Base-by-base conservation (phyloP, 2,329 filamentous ascomycete species). In the Fusarium gaditjirri region DNA sequence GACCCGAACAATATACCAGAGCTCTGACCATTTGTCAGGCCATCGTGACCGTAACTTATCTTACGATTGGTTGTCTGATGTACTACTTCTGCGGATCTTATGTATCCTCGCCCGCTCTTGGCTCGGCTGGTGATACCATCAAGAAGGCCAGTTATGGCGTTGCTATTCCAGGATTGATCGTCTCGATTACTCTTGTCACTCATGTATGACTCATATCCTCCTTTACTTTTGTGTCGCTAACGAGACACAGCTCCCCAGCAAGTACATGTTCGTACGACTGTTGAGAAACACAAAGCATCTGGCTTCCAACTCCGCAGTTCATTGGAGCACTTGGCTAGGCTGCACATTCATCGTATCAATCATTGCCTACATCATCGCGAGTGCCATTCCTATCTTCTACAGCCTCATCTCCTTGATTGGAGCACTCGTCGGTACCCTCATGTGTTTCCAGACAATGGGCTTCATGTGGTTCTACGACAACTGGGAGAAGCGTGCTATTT, bases 51-150 rank as follows among this genome's bases (percentile, higher is more conserved):
- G 52, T 79, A 4, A 78, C 79, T 8, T 83, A 83, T n/a, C 54
- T 79, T 10, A 64, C 76, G 2, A 79, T 84, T 3, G 78, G 77
- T 6, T 68, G 79, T 6, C 79, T 85, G 1, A 81, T 86, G 13
- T 86, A 86, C 76, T 81, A 82, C 52, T 86, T 78, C 71, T 85
- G 83, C 63, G 84, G 85, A 2, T 83, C 82, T 1, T 85, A 82
- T 65, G 83, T 86, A 2, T 81, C 84, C 0, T 85, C 83, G 0
- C 85, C 84, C 0, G 84, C 84, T 7, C 80, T 86, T 12, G 85
- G 84, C 6, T 85, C 83, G 7, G 84, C 84, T 3, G 84, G 84
- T 6, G 17, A 55, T 0, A 64, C 75, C 0, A 77, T 84, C 46
- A 86, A 86, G 78, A 85, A 82, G 68, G 76, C 85, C 9, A 80